Base-by-base conservation (phyloP, 1,139 yeast species). In the Trichomonascaceae sp. region DNA sequence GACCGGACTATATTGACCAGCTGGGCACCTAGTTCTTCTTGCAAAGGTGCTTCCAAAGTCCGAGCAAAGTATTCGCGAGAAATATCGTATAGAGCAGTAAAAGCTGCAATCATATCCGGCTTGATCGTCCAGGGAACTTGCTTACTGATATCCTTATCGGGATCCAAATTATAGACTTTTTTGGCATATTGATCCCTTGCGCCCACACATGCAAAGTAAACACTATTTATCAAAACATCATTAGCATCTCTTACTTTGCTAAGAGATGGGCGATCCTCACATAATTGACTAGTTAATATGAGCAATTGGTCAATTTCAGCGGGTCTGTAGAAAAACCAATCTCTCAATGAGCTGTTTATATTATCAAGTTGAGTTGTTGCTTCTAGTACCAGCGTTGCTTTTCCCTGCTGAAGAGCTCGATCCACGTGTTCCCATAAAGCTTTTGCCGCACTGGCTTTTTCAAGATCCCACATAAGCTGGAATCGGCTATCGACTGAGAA, bases 371-470 rank as follows among this genome's bases (percentile, higher is more conserved):
- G 53, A 30, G 22, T 22, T 8, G 43, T 44, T 20, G 49, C 56
- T 18, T 32, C 30, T 5, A 41, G 13, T 17, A 43, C 50, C 17
- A 49, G 45, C 3, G 43, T 46, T 2, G 53, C 39, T 8, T 50
- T 17, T 5, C 38, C 43, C 4, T 51, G 47, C 17, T 52, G 52
- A 24, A 61, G 49, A 17, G 52, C 48, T 17, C 53, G 47, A 49
- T 63, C 66, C n/a, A 60, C 57, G 44, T 63, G 60, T 1, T 63
- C 62, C 82, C 85, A 83, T 12, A 86, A 66, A 20, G 72, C 74
- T 49, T 71, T 67, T 0, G 85, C 80, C 4, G 85, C 80, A 32
- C 77, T 76, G 44, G 82, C 67, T 61, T 83, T 80, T 63, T 87
- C 95, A 49, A 82, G 70, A 30, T 74, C 70, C 57, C 77, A 74